phyloP scores from a whole-genome alignment of 208 protist species.

The Acanthamoeba castellanii region DNA sequence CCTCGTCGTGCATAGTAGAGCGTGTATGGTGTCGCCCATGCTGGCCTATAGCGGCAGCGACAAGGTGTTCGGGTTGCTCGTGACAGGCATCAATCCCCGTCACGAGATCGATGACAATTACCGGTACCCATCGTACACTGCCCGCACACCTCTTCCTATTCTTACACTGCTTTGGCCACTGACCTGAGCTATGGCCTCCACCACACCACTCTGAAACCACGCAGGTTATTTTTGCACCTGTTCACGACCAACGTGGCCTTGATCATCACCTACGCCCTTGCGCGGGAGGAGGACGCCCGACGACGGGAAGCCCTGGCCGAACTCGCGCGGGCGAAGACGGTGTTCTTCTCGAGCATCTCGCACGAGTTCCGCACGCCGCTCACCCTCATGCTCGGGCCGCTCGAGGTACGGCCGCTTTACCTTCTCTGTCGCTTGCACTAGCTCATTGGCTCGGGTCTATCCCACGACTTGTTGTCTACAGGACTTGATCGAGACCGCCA shows the following conservation, averaged over 20 bases:
- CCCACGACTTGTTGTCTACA: not conserved
- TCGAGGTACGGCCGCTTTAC: not conserved
- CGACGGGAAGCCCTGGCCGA: slow-evolving; percentile 70
- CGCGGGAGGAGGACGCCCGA: slow-evolving; percentile 20
- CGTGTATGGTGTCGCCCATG: slow-evolving; percentile 46
- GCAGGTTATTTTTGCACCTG: slow-evolving; percentile 53
- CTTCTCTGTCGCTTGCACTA: not conserved
- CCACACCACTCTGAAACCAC: no score
- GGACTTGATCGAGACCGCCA: slow-evolving; percentile 53
- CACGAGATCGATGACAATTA: slow-evolving; percentile 57
- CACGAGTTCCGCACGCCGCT: slow-evolving; percentile 80
- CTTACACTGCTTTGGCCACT: not conserved
- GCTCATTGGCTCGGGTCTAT: no score
- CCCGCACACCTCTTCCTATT: no score
- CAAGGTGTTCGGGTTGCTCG: slow-evolving; percentile 47
- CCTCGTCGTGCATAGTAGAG: not conserved
- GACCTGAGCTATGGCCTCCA: not conserved
- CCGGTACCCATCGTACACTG: not conserved
- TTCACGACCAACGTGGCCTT: slow-evolving; percentile 1
- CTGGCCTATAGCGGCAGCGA: not conserved
- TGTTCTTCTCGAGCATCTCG: slow-evolving; percentile 78
- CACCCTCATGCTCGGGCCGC: slow-evolving; percentile 78
- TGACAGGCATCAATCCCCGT: slow-evolving; percentile 39
- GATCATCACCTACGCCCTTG: slow-evolving; percentile 9
- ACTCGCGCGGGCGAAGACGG: slow-evolving; percentile 75